Conservation (phyloP, 345 rosid species). For the Microcos paniculata region DNA sequence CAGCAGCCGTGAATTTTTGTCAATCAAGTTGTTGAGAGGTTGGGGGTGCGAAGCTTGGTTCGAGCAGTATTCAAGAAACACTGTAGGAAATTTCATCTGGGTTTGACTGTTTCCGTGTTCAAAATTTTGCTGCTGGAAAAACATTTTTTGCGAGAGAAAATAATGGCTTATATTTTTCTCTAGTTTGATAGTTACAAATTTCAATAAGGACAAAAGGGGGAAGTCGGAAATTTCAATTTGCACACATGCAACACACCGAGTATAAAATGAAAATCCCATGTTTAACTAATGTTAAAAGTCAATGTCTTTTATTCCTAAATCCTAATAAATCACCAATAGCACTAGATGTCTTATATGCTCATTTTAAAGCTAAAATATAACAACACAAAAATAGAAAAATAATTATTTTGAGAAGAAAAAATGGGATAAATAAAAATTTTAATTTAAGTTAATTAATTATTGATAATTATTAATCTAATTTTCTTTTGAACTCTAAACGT, state of each 20-base stretch:
- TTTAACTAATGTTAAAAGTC: neutral
- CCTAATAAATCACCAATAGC: too few species aligned
- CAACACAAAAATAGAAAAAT: too few species aligned
- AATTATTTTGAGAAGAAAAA: too few species aligned
- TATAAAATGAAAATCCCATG: neutral
- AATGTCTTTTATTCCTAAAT: neutral
- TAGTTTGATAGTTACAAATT: neutral
- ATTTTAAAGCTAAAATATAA: too few species aligned
- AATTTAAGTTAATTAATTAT: too few species aligned
- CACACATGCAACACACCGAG: neutral
- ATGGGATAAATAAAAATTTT: too few species aligned
- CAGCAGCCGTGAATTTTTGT: slow-evolving; percentile 15
- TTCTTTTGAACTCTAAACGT: too few species aligned
- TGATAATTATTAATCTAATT: too few species aligned
- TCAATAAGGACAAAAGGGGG: neutral
- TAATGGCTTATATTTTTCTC: neutral
- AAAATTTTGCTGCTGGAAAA: neutral
- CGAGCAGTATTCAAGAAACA: neutral
- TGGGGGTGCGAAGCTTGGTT: neutral
- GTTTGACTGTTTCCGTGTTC: neutral
- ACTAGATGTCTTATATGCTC: too few species aligned
- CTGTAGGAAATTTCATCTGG: neutral
- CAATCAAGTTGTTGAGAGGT: neutral
- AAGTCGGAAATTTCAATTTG: slow-evolving; percentile 3
- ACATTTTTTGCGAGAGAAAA: neutral